Percentiles rank a stretch among this genome's conserved stretches.
Conservation (phyloP, 2,329 filamentous ascomycete species). For the Cephalotrichum gorgonifer region DNA sequence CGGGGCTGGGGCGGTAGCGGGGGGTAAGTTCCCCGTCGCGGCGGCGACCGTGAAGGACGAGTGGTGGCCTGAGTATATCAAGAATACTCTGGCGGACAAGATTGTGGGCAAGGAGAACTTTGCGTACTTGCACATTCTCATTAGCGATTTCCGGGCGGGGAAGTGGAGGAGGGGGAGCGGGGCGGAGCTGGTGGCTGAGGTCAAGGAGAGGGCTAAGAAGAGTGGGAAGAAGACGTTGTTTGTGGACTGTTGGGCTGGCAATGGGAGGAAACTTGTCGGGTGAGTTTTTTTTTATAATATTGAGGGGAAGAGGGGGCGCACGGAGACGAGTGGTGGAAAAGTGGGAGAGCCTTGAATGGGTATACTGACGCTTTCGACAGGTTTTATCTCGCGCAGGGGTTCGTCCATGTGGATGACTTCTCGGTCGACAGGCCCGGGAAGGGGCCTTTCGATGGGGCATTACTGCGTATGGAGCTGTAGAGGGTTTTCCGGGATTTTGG, state of each 20-base stretch:
- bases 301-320: background rate
- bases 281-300: constrained; percentile 1
- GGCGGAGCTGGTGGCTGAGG: constrained; percentile 7
- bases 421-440: background rate
- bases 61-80: constrained; percentile 9
- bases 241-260: constrained; percentile 18
- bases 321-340: background rate
- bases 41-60: constrained; percentile 6
- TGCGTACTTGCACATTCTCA: constrained; percentile 10
- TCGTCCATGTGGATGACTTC: constrained; percentile 4
- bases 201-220: constrained; percentile 2
- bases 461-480: background rate
- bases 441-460: background rate
- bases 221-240: constrained; percentile 12
- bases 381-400: constrained; percentile 5
- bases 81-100: constrained; percentile 1
- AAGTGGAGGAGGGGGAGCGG: constrained; percentile 6
- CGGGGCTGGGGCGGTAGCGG: background rate
- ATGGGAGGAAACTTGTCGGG: constrained; percentile 10
- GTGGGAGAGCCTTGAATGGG: background rate
- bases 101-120: constrained; percentile 6
- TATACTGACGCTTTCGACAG: background rate
- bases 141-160: constrained; percentile 9
- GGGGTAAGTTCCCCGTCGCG: constrained; percentile 2
- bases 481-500: too few species aligned